A percentile compares a stretch with the other conserved stretches of the same genome.
Conservation (phyloP, 2,329 filamentous ascomycete species). For the Calonectria naviculata region DNA sequence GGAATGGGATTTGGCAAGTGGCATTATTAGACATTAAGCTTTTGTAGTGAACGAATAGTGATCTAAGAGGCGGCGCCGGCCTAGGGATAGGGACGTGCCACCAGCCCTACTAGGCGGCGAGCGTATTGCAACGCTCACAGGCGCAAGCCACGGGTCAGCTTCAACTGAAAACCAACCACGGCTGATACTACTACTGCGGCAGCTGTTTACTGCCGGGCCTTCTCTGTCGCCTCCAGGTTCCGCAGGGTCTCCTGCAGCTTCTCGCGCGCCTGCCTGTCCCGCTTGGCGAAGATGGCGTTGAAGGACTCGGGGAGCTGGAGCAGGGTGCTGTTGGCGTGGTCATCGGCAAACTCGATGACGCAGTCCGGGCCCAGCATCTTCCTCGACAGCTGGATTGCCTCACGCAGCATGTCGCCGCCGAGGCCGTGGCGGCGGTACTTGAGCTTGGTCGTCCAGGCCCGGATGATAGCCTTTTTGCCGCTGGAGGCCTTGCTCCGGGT, state of each 20-base stretch:
- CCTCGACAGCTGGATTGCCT: conserved; percentile 74
- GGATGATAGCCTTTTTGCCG: conserved; percentile 72
- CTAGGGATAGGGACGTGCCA: background rate
- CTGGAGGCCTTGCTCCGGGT: conserved; percentile 36
- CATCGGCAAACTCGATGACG: conserved; percentile 75
- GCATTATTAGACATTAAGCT: background rate
- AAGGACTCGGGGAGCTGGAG: conserved; percentile 67
- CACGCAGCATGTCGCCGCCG: conserved; percentile 77
- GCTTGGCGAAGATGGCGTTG: conserved; percentile 65
- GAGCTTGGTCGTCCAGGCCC: conserved; percentile 82
- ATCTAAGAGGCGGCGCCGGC: conserved; percentile 1
- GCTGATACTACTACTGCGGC: too few species aligned
- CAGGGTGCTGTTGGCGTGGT: conserved; percentile 78
- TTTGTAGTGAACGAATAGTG: background rate
- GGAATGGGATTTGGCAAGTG: background rate
- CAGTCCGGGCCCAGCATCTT: conserved; percentile 71
- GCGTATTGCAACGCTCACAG: background rate
- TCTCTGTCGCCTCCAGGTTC: background rate
- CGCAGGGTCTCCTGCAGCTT: conserved; percentile 44
- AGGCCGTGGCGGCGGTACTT: conserved; percentile 78
- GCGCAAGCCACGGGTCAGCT: background rate
- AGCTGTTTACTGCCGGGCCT: background rate
- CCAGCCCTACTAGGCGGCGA: background rate
- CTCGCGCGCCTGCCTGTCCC: conserved; percentile 62
- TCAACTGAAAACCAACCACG: background rate